Percentiles rank a stretch among this genome's conserved stretches.
Evolutionary conservation across 306 rosid genomes (phyloP).

Genomic region (Dicorynia guianensis): DNA sequence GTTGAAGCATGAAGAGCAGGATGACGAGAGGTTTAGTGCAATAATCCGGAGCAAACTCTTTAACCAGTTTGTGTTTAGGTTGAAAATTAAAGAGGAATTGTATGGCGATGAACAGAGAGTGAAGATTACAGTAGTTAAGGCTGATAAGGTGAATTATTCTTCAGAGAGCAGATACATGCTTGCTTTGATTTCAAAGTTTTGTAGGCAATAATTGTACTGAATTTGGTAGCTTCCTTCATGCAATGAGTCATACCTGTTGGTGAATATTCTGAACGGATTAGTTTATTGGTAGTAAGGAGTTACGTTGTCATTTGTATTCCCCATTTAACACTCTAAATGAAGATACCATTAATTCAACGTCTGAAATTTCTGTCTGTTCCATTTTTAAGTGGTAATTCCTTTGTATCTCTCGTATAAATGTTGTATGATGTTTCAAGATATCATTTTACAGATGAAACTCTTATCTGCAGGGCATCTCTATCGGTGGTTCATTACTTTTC

Average conservation of each 20-base stretch:
- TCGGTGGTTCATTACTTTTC: not conserved
- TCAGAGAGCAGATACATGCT: slow-evolving; percentile 70
- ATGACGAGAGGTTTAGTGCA: slow-evolving; percentile 67
- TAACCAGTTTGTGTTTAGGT: slow-evolving; percentile 70
- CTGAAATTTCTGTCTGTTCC: not conserved
- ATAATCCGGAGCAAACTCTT: slow-evolving; percentile 74
- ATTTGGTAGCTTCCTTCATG: slow-evolving; percentile 11
- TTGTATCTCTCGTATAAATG: slow-evolving; percentile 5
- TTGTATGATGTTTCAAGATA: not conserved
- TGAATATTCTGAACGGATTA: slow-evolving; percentile 24
- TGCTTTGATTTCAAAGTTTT: slow-evolving; percentile 63
- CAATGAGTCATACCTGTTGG: slow-evolving; percentile 12
- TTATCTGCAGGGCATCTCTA: not conserved
- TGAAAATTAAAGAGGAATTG: slow-evolving; percentile 87
- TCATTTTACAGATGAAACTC: not conserved
- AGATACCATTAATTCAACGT: slow-evolving; percentile 6
- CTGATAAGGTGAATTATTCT: slow-evolving; percentile 74
- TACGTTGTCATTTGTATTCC: slow-evolving; percentile 16
- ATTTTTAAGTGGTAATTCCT: not conserved
- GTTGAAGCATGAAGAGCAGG: slow-evolving; percentile 79
- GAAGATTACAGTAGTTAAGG: slow-evolving; percentile 88
- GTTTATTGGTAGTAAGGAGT: slow-evolving; percentile 8
- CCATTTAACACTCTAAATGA: slow-evolving; percentile 18
- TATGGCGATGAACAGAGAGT: slow-evolving; percentile 84
- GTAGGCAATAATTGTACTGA: slow-evolving; percentile 44